phyloP scores from a whole-genome alignment of 768 basidiomycete species.

The Xerocomus spinulosus region DNA sequence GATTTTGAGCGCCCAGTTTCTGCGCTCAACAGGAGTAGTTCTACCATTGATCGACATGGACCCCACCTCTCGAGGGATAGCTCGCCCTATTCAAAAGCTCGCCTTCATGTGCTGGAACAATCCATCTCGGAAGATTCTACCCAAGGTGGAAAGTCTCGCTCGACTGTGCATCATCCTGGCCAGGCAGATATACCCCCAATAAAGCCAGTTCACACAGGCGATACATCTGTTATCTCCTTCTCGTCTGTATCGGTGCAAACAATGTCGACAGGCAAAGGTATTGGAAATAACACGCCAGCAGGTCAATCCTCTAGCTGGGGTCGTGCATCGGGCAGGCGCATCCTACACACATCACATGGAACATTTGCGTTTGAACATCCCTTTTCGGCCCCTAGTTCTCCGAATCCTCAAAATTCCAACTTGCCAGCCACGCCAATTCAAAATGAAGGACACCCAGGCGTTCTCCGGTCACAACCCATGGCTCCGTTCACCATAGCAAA shows the following conservation, averaged over 20 bases:
- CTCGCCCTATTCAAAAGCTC: conserved; percentile 10
- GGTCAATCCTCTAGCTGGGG: conserved; percentile 55
- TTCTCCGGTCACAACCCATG: conserved; percentile 7
- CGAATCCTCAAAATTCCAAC: conserved; percentile 17
- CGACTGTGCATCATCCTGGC: conserved; percentile 4
- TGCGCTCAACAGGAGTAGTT: conserved; percentile 28
- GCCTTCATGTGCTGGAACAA: conserved; percentile 19
- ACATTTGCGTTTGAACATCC: conserved; percentile 68
- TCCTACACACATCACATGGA: conserved; percentile 46
- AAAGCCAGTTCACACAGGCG: conserved; percentile 37
- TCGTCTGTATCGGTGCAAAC: conserved; percentile 37
- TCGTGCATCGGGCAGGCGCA: conserved; percentile 43
- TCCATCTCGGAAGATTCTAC: conserved; percentile 27
- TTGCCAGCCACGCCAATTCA: conserved; percentile 15
- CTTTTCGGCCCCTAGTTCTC: conserved; percentile 46
- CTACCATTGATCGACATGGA: conserved; percentile 22
- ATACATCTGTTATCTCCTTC: conserved; percentile 30
- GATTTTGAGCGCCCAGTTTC: conserved; percentile 68
- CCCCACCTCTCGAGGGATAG: conserved; percentile 3
- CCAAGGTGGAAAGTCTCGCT: conserved; percentile 11
- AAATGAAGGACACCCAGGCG: conserved; percentile 8
- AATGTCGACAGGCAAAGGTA: conserved; percentile 32
- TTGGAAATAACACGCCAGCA: conserved; percentile 21
- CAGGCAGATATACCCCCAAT: conserved; percentile 24
- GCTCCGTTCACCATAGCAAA: conserved; percentile 27